Percentiles rank a stretch among this genome's conserved stretches.
These are phyloP conservation scores for Entoloma clypeatum DNA, from an alignment of 1,284 basidiomycete species.

Conservation along the genomic window DNA sequence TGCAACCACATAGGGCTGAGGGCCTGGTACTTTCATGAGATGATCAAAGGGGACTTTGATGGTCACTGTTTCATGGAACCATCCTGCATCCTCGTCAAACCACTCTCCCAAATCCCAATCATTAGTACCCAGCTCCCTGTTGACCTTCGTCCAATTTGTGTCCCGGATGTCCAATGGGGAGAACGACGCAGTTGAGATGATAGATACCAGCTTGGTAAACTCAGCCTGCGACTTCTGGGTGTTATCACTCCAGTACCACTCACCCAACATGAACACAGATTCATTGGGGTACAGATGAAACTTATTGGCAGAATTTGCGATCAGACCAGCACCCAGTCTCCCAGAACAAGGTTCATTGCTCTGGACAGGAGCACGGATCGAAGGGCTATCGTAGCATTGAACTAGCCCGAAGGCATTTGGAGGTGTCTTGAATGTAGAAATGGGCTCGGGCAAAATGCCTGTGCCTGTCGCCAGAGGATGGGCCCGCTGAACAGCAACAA, in stretches of 20 bases:
- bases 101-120: slow-evolving; percentile 7
- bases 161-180: slow-evolving; percentile 3
- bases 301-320: too few species aligned
- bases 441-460: too few species aligned
- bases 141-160: slow-evolving; percentile 11
- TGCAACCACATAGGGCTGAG: not conserved
- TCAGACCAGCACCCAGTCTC: too few species aligned
- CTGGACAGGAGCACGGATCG: too few species aligned
- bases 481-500: too few species aligned
- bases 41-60: slow-evolving; percentile 15
- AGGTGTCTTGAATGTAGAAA: too few species aligned
- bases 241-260: slow-evolving; percentile 11
- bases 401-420: too few species aligned
- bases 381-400: too few species aligned
- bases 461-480: too few species aligned
- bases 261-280: slow-evolving; percentile 5
- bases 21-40: not conserved
- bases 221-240: slow-evolving; percentile 4
- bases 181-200: slow-evolving; percentile 9
- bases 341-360: too few species aligned
- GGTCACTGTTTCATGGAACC: slow-evolving; percentile 3
- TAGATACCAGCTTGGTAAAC: slow-evolving; percentile 10
- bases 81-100: slow-evolving; percentile 15
- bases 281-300: slow-evolving; percentile 9
- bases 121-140: slow-evolving; percentile 7